phyloP scores from a whole-genome alignment of 2,329 filamentous ascomycete species.

The Sporothrix sp. region DNA sequence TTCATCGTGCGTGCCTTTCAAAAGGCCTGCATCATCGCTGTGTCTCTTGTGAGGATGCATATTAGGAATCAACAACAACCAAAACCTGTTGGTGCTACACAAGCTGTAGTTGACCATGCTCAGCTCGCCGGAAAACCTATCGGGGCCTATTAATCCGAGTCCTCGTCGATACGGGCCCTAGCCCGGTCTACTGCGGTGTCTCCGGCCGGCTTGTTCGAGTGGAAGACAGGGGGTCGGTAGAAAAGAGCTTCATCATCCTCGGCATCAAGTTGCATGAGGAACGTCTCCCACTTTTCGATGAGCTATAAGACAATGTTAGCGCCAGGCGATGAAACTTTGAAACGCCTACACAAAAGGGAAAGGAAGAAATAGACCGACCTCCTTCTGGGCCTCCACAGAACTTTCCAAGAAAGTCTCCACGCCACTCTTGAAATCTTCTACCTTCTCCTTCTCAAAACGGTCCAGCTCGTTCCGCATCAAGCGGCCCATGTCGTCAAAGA shows the following conservation, averaged over 20 bases:
- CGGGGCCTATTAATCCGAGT: slow-evolving; percentile 40
- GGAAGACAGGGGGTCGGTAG: slow-evolving; percentile 53
- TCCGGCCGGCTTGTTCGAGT: slow-evolving; percentile 36
- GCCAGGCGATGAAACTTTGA: no score
- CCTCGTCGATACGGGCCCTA: slow-evolving; percentile 48
- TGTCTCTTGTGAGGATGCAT: no score
- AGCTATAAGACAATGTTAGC: slow-evolving; percentile 30
- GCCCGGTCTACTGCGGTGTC: slow-evolving; percentile 53
- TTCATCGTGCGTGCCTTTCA: neutral
- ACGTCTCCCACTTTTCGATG: slow-evolving; percentile 95
- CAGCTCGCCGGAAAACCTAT: neutral
- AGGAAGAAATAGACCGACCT: slow-evolving; percentile 43
- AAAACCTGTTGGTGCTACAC: no score
- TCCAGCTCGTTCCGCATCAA: slow-evolving; percentile 87
- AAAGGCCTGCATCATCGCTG: no score
- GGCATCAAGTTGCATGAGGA: slow-evolving; percentile 88
- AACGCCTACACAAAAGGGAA: no score
- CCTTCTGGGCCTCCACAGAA: slow-evolving; percentile 95
- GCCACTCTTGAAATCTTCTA: slow-evolving; percentile 97
- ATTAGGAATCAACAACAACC: no score
- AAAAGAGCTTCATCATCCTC: slow-evolving; percentile 73
- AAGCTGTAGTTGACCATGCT: no score
- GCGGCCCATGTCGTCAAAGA: slow-evolving; percentile 96
- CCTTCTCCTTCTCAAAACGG: slow-evolving; percentile 91
- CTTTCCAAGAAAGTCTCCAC: slow-evolving; percentile 97